Evolutionary conservation across 2,329 filamentous ascomycete genomes (phyloP).

Genomic region (Fusarium piperis): DNA sequence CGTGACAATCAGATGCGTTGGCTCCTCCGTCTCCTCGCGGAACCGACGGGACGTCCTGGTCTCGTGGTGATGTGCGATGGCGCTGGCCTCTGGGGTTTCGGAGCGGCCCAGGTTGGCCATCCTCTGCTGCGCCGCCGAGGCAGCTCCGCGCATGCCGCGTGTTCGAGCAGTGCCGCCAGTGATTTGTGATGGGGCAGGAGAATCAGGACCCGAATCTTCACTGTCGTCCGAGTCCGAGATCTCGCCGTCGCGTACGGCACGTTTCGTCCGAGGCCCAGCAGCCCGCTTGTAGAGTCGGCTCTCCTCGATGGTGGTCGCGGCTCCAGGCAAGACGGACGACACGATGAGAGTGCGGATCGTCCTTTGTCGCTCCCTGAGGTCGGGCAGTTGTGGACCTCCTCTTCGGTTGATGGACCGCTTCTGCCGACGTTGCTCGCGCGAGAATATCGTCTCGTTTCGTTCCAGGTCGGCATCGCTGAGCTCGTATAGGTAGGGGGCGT

Average conservation of each 20-base stretch:
- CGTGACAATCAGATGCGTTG: constrained; percentile 75
- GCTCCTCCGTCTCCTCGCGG: constrained; percentile 84
- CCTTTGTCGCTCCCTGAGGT: constrained; percentile 92
- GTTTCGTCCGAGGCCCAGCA: constrained; percentile 67
- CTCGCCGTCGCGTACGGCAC: constrained; percentile 70
- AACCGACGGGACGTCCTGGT: constrained; percentile 72
- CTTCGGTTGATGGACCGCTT: constrained; percentile 95
- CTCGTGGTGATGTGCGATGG: constrained; percentile 72
- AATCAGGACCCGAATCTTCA: constrained; percentile 86
- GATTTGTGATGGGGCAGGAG: constrained; percentile 79
- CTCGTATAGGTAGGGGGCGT: constrained; percentile 92
- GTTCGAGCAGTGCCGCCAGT: constrained; percentile 83
- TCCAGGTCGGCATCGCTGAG: constrained; percentile 91
- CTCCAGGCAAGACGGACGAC: constrained; percentile 90
- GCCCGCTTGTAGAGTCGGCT: constrained; percentile 87
- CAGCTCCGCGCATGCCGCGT: constrained; percentile 88
- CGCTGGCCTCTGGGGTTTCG: constrained; percentile 83
- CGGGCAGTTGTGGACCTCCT: constrained; percentile 91
- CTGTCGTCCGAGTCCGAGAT: constrained; percentile 90
- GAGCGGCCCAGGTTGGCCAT: constrained; percentile 86
- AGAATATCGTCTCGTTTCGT: constrained; percentile 89
- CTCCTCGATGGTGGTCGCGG: constrained; percentile 81
- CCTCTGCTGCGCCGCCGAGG: constrained; percentile 84
- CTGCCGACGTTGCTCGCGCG: constrained; percentile 90
- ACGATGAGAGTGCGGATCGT: constrained; percentile 94